phyloP scores from a whole-genome alignment of 2,329 filamentous ascomycete genomes.

The Talaromyces sp. region DNA sequence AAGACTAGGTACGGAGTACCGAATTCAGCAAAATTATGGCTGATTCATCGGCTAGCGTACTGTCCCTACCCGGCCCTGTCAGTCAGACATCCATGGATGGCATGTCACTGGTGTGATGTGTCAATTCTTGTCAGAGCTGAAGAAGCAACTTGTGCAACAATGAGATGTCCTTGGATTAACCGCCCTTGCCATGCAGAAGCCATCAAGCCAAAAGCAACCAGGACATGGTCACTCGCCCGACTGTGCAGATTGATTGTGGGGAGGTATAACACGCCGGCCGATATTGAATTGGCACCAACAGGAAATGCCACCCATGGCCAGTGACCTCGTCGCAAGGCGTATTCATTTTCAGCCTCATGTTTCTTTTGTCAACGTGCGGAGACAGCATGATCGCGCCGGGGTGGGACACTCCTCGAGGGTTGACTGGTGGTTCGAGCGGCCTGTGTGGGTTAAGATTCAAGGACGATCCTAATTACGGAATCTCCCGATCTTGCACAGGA shows the following conservation, averaged over 20 bases:
- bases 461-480: not conserved
- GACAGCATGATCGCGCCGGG: not conserved
- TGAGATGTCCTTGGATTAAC: not conserved
- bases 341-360: slow-evolving; percentile 3
- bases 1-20: not conserved
- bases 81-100: not conserved
- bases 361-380: not conserved
- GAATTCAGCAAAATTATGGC: not conserved
- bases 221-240: not conserved
- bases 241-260: not conserved
- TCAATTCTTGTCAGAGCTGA: not conserved
- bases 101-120: not conserved
- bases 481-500: not conserved
- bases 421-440: not conserved
- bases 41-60: not conserved
- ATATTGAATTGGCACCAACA: not conserved
- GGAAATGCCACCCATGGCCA: not conserved
- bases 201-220: not conserved
- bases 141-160: not conserved
- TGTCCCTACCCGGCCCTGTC: not conserved
- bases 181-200: not conserved
- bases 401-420: slow-evolving; percentile 1
- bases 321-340: not conserved
- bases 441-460: too few species aligned
- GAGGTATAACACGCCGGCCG: not conserved